A percentile compares a stretch with the other conserved stretches of the same genome.
phyloP scores from a whole-genome alignment of 2,329 filamentous ascomycete species.

The Lecanicillium sp. region DNA sequence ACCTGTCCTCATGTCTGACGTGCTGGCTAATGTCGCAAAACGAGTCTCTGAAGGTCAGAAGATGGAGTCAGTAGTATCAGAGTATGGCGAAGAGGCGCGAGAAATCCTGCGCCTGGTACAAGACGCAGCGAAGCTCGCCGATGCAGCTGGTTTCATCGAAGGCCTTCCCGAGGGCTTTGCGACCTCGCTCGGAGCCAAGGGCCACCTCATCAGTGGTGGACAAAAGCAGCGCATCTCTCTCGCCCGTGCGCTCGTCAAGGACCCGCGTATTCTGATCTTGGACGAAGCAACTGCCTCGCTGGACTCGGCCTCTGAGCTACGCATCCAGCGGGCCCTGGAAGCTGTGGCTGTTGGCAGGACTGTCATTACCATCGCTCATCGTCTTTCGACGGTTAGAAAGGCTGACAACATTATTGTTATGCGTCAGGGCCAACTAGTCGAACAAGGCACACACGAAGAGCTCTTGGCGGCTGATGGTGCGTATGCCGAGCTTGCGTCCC shows the following conservation, averaged over 20 bases:
- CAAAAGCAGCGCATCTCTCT: conserved; percentile 48
- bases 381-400: conserved; percentile 47
- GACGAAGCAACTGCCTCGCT: conserved; percentile 49
- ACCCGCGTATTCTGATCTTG: conserved; percentile 43
- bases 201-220: conserved; percentile 43
- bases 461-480: conserved; percentile 38
- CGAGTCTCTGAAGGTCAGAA: conserved; percentile 31
- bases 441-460: conserved; percentile 53
- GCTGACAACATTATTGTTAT: conserved; percentile 60
- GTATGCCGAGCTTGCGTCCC: conserved; percentile 4
- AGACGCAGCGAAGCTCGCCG: conserved; percentile 46
- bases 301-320: conserved; percentile 42
- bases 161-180: conserved; percentile 42
- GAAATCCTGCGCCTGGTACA: conserved; percentile 42
- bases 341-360: conserved; percentile 38
- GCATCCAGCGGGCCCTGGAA: conserved; percentile 37
- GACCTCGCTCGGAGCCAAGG: conserved; percentile 40
- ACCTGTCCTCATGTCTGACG: no score
- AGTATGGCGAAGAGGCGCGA: conserved; percentile 18
- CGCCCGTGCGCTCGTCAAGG: conserved; percentile 42
- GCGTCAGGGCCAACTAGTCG: conserved; percentile 47
- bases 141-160: conserved; percentile 46
- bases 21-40: no score
- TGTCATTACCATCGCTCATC: conserved; percentile 55
- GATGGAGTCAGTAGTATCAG: conserved; percentile 17